Base-by-base conservation (phyloP, 225 moss, liverwort and hornwort genomes). In the Physcomitrellopsis africana region DNA sequence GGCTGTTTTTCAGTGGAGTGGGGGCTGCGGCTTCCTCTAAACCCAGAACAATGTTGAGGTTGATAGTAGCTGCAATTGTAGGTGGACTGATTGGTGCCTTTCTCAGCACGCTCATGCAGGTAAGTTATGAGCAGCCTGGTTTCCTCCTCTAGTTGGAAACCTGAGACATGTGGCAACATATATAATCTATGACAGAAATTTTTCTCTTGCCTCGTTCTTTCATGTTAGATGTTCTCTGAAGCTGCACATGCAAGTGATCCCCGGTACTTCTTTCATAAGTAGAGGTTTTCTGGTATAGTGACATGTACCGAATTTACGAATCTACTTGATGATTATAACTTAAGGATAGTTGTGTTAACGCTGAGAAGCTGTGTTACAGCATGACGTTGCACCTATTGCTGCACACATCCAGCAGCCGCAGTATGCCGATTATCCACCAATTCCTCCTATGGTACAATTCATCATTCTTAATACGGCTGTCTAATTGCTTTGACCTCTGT, bases 61-160 rank as follows among this genome's bases (percentile, higher is more conserved):
- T 82, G 44, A 70, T 82, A 56, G 54, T 82, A 70, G 69, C 85
- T 60, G 82, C 73, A 27, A 22, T 82, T 59, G 82, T 82, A 70
- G 73, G 82, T 67, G 82, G 79, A 73, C 60, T 85, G 44, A 55
- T 85, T 67, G 85, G 85, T 69, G 82, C 82, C 56, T 80, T 82
- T 32, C 13, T 80, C 52, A 69, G 82, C 76, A 77, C 77, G 74
- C 57, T 82, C 53, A 54, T 79, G 67, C 76, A 70, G 82, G 82
- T 82, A 70, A 68, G 69, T 68, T 74, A 23, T 9, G 59, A 69
- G 63, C 51, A 19, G 42, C 68, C 48, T 73, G 48, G 37, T 19
- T 57, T 62, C 22, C 22, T 24, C 77, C 47, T 72, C 46, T 23
- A 65, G 12, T 64, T 52, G 9, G 61, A 26, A 67, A 45, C 47